Percentiles rank a stretch among this genome's conserved stretches.
Evolutionary conservation across 805 yeast species (phyloP).

Genomic region (Candida awuae): DNA sequence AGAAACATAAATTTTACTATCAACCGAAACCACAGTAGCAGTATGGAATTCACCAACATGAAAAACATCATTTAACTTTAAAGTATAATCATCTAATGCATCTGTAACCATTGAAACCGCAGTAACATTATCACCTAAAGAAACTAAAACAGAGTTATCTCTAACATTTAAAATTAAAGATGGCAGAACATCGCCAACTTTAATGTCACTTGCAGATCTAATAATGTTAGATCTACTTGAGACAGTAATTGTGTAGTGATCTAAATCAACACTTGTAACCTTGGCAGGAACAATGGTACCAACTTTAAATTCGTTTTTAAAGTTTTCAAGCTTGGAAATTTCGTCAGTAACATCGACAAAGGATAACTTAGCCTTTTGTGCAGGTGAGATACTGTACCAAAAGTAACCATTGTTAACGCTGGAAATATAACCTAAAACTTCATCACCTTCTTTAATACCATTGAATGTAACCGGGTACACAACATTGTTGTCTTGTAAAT

Average conservation of each 20-base stretch:
- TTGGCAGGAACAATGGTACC: slow-evolving; percentile 62
- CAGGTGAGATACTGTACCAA: slow-evolving; percentile 66
- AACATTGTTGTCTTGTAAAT: slow-evolving; percentile 32
- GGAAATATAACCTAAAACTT: slow-evolving; percentile 55
- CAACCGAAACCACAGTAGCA: slow-evolving; percentile 46
- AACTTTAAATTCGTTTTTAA: slow-evolving; percentile 55
- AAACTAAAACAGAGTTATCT: slow-evolving; percentile 56
- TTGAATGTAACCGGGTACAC: slow-evolving; percentile 28
- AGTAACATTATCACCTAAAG: slow-evolving; percentile 52
- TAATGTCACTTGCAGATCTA: slow-evolving; percentile 39
- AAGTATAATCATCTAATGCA: slow-evolving; percentile 61
- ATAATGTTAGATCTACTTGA: slow-evolving; percentile 40
- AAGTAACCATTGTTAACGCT: slow-evolving; percentile 50
- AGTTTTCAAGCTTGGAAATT: slow-evolving; percentile 36
- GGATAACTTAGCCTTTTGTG: slow-evolving; percentile 57
- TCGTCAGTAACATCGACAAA: slow-evolving; percentile 56
- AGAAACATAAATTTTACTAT: slow-evolving; percentile 54
- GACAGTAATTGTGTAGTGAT: slow-evolving; percentile 31
- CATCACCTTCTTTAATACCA: slow-evolving; percentile 41
- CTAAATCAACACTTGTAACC: slow-evolving; percentile 46
- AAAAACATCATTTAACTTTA: slow-evolving; percentile 42
- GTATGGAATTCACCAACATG: slow-evolving; percentile 45
- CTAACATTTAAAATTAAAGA: slow-evolving; percentile 54
- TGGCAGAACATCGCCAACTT: slow-evolving; percentile 49
- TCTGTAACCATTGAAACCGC: slow-evolving; percentile 70